Conservation (phyloP, 2,329 filamentous ascomycete species). For the Fusarium lyarnte region DNA sequence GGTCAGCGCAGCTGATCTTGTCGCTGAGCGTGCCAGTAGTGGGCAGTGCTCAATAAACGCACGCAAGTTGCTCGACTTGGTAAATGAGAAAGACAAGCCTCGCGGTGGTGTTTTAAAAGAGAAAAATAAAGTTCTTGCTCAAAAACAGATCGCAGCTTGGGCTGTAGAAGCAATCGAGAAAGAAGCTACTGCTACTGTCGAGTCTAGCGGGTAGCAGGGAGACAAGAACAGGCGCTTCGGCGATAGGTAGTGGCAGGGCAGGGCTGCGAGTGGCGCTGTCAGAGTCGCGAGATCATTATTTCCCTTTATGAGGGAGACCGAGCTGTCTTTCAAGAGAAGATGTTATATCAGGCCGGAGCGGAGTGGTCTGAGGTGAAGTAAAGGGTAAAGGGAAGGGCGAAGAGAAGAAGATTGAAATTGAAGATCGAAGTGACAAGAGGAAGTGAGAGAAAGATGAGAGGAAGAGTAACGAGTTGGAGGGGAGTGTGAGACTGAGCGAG, state of each 20-base stretch:
- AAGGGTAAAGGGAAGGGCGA: slow-evolving; percentile 22
- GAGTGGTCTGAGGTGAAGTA: slow-evolving; percentile 11
- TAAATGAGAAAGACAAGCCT: slow-evolving; percentile 27
- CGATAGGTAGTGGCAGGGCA: slow-evolving; percentile 40
- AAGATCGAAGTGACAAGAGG: slow-evolving; percentile 40
- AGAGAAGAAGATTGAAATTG: slow-evolving; percentile 29
- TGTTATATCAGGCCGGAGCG: slow-evolving; percentile 30
- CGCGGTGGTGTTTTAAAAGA: not conserved
- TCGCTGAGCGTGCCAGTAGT: slow-evolving; percentile 31
- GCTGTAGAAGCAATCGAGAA: slow-evolving; percentile 31
- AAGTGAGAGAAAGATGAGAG: slow-evolving; percentile 33
- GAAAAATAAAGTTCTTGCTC: slow-evolving; percentile 5
- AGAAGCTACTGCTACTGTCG: slow-evolving; percentile 36
- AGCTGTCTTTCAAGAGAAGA: slow-evolving; percentile 34
- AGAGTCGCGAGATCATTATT: slow-evolving; percentile 44
- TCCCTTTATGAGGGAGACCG: slow-evolving; percentile 34
- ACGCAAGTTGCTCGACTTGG: slow-evolving; percentile 13
- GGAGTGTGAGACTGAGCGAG: slow-evolving; percentile 32
- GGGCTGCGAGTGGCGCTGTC: slow-evolving; percentile 40
- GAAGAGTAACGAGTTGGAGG: slow-evolving; percentile 33
- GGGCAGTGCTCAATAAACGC: slow-evolving; percentile 28
- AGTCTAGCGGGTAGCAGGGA: slow-evolving; percentile 40
- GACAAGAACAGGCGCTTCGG: slow-evolving; percentile 47
- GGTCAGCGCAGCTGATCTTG: slow-evolving; percentile 46
- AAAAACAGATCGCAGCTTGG: slow-evolving; percentile 17